Percentiles rank a stretch among this genome's conserved stretches.
Evolutionary conservation across 164 flowering plant genomes (phyloP).

Genomic region (Umbilicus rupestris): DNA sequence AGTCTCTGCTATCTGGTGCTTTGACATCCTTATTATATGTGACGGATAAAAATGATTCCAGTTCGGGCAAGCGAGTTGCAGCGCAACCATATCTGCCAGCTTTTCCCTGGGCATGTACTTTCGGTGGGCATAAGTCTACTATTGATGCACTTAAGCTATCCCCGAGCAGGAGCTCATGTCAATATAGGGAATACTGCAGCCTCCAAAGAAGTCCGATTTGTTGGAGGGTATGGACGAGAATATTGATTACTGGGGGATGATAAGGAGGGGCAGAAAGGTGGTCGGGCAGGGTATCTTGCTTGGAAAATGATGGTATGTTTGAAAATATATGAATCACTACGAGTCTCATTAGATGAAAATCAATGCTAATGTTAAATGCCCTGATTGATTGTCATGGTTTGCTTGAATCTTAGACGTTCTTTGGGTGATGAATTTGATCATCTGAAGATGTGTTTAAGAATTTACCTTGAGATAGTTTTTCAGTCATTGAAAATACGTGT

Average conservation of each 20-base stretch:
- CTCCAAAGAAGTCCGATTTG: conserved; percentile 77
- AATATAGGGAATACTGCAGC: conserved; percentile 27
- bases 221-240: conserved; percentile 75
- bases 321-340: neutral
- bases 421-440: neutral
- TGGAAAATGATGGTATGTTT: conserved; percentile 89
- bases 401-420: neutral
- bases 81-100: conserved; percentile 50
- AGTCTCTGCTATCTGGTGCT: conserved; percentile 53
- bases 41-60: conserved; percentile 30
- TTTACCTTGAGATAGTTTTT: too few relatives aligned
- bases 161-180: conserved; percentile 40
- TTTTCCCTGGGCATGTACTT: conserved; percentile 72
- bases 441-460: too few relatives aligned
- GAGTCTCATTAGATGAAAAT: too few relatives aligned
- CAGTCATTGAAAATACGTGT: neutral
- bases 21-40: conserved; percentile 30
- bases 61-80: conserved; percentile 31
- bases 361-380: too few relatives aligned
- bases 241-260: conserved; percentile 30
- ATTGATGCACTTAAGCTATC: conserved; percentile 47
- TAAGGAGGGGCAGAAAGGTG: conserved; percentile 50
- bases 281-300: conserved; percentile 89
- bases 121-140: conserved; percentile 44
- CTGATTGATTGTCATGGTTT: too few relatives aligned